These are phyloP conservation scores for Neonectria punicea DNA, from an alignment of 2,329 filamentous ascomycete genomes.

Conservation along the genomic window DNA sequence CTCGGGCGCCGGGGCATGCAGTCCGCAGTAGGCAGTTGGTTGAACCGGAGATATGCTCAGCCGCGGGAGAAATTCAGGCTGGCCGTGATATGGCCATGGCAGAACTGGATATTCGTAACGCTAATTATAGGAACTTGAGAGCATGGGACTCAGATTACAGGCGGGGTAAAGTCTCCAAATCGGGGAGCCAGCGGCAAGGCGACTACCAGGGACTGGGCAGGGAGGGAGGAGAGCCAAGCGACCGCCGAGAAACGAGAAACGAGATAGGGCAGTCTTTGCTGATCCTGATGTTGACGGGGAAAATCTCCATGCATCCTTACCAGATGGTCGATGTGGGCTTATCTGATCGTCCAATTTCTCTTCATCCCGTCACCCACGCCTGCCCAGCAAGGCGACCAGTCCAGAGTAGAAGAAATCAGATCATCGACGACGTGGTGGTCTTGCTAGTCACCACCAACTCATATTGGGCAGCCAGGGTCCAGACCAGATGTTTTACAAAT, in stretches of 20 bases:
- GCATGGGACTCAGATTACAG: slow-evolving; percentile 6
- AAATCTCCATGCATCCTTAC: slow-evolving; percentile 4
- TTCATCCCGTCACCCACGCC: slow-evolving; percentile 1
- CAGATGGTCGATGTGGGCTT: slow-evolving; percentile 5
- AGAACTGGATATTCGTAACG: slow-evolving; percentile 4
- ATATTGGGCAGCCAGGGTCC: not conserved
- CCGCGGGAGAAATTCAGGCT: not conserved
- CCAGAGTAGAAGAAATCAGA: not conserved
- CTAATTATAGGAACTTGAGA: not conserved
- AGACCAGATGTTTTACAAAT: not conserved
- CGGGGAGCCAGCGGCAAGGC: slow-evolving; percentile 9
- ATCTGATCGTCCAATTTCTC: slow-evolving; percentile 16
- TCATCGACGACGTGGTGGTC: not conserved
- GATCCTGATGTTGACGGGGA: slow-evolving; percentile 12
- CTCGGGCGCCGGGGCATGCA: slow-evolving; percentile 2
- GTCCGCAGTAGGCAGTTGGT: slow-evolving; percentile 4
- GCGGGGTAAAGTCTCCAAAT: slow-evolving; percentile 15
- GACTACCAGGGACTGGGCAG: not conserved
- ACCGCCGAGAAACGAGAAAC: not conserved
- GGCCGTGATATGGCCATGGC: not conserved
- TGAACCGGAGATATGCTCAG: not conserved
- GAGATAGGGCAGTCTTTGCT: not conserved
- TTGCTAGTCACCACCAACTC: slow-evolving; percentile 4
- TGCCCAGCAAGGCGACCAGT: not conserved
- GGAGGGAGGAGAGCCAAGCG: not conserved